phyloP scores from a whole-genome alignment of 371 early-diverging fungal genomes.

The Mortierella sp. region DNA sequence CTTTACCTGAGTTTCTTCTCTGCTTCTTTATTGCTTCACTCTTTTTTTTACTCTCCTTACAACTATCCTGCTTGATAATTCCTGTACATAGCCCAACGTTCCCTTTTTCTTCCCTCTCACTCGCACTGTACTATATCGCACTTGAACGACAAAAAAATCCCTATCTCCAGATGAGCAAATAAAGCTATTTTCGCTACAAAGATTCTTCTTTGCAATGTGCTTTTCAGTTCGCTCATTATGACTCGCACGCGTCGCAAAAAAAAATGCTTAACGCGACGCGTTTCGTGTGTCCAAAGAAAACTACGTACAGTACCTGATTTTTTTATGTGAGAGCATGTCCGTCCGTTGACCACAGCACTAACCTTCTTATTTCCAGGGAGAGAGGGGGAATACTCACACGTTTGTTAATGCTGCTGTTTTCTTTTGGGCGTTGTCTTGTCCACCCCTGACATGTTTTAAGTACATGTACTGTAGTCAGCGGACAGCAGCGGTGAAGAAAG shows the following conservation, averaged over 20 bases:
- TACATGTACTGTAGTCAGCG: too few species aligned
- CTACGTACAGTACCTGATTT: not conserved
- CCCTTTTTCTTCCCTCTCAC: not conserved
- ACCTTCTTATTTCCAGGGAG: not conserved
- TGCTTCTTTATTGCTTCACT: not conserved
- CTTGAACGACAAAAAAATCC: not conserved
- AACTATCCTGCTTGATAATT: not conserved
- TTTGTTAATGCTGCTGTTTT: not conserved
- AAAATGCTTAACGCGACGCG: not conserved
- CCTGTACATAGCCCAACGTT: not conserved
- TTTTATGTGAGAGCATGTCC: not conserved
- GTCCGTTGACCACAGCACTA: not conserved
- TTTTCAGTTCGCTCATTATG: not conserved
- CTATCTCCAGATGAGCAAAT: not conserved
- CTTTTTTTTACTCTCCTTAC: not conserved
- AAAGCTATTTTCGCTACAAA: not conserved
- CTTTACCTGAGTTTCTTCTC: not conserved
- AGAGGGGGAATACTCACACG: not conserved
- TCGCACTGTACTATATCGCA: conserved; percentile 8
- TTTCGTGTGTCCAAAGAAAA: not conserved
- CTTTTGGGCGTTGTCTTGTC: too few species aligned
- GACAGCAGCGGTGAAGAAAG: too few species aligned
- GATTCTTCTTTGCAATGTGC: not conserved
- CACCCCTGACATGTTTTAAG: too few species aligned
- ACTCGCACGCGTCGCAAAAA: not conserved